Conservation (phyloP, 2,329 filamentous ascomycete genomes). For the Cordyceps pruinosa region DNA sequence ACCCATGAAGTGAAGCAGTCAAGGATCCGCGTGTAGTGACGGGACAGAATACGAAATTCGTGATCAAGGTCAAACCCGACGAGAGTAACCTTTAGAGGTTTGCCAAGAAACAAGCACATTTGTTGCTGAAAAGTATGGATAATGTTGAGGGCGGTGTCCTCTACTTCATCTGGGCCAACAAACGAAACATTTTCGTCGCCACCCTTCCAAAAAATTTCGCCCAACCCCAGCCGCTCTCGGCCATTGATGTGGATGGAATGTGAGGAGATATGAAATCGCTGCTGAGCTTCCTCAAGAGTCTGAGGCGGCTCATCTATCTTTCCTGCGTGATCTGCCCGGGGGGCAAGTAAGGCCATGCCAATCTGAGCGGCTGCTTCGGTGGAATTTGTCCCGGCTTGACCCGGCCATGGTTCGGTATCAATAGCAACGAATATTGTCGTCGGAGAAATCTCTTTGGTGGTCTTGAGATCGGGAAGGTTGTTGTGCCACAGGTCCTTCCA, state of each 20-base stretch:
- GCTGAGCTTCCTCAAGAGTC: not conserved
- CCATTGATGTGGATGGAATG: not conserved
- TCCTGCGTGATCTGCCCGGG: not conserved
- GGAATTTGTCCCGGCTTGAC: not conserved
- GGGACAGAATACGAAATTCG: slow-evolving; percentile 3
- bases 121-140: not conserved
- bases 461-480: not conserved
- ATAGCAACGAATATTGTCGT: slow-evolving; percentile 6
- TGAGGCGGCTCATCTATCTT: not conserved
- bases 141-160: slow-evolving; percentile 1
- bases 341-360: slow-evolving; percentile 1
- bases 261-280: not conserved
- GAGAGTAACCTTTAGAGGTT: not conserved
- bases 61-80: slow-evolving; percentile 7
- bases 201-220: slow-evolving; percentile 3
- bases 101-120: not conserved
- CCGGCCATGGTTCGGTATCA: slow-evolving; percentile 5
- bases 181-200: not conserved
- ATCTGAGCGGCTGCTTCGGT: not conserved
- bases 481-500: slow-evolving; percentile 1
- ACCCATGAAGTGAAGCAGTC: slow-evolving; percentile 5
- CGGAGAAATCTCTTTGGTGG: not conserved
- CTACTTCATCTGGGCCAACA: slow-evolving; percentile 1
- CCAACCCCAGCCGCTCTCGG: not conserved
- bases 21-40: slow-evolving; percentile 2